Base-by-base conservation (phyloP, 228 moss, liverwort and hornwort genomes). In the Sphagnum fallax region DNA sequence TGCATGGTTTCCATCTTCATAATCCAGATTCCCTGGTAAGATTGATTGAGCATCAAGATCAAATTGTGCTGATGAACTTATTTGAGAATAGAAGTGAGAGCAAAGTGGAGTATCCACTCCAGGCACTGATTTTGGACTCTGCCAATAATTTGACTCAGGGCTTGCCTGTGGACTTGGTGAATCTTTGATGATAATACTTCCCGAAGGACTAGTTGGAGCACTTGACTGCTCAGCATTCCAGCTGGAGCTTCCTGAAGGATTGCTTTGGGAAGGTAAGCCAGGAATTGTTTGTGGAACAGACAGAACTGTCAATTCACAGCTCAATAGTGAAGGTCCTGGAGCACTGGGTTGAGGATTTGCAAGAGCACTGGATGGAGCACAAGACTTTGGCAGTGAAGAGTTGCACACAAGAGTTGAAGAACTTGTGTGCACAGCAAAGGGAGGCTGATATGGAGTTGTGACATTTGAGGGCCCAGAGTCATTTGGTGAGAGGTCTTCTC, bases 111-210 rank as follows among this genome's bases (percentile, higher is more conserved):
- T 32, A 32, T 32, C 32, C 32, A 32, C 32, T 32, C 32, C 32
- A 32, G 32, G 32, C 32, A 32, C 32, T 32, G 32, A 32, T 32
- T 2, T 32, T 32, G 32, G 32, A 32, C 32, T 32, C 32, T 32
- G 32, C 32, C 32, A 82, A 52, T 53, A 77, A 75, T 75, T 77
- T 62, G 85, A 85, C 62, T 65, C 73, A 73, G 79, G 79, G 48
- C 79, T 85, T 57, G 65, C 85, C 12, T 78, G 81, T 53, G 77
- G 77, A 62, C 85, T 85, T 63, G 85, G 85, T 14, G 82, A 79
- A 15, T 85, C 85, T 75, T 79, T 85, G 7, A 85, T 82, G 50
- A 85, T 82, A 55, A 85, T 82, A 77, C 82, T 85, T 12, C 85
- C 85, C 47, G 85, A 73, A 32, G 85, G 85, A 75, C 85, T 85